Conservation (phyloP, 2,329 filamentous ascomycete species). For the Diaporthe sp. region DNA sequence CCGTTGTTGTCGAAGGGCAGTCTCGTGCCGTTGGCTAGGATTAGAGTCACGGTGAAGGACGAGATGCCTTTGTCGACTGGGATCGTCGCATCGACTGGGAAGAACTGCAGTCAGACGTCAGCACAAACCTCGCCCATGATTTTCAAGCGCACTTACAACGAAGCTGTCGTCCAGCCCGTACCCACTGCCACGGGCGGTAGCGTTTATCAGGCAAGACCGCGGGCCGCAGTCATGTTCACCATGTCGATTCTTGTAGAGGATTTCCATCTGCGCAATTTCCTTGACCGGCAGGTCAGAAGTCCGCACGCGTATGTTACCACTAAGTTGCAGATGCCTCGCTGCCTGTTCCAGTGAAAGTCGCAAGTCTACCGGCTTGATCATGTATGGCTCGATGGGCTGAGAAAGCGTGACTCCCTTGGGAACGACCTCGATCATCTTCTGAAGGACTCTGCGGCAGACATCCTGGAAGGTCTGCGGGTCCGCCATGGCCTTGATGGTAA, state of each 20-base stretch:
- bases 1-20: conserved; percentile 68
- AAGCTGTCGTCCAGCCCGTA: conserved; percentile 19
- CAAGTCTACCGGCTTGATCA: conserved; percentile 68
- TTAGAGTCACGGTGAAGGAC: conserved; percentile 59
- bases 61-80: conserved; percentile 70
- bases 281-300: not conserved
- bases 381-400: conserved; percentile 65
- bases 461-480: conserved; percentile 58
- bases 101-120: conserved; percentile 51
- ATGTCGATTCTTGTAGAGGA: conserved; percentile 2
- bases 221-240: not conserved
- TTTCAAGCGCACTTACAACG: not conserved
- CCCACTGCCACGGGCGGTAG: not conserved
- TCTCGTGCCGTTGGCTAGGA: conserved; percentile 4
- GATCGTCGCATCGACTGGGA: conserved; percentile 60
- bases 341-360: conserved; percentile 65
- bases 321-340: conserved; percentile 61
- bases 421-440: conserved; percentile 71
- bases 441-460: conserved; percentile 64
- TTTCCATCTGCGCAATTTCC: conserved; percentile 18
- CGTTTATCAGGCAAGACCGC: not conserved
- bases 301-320: conserved; percentile 60
- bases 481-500: conserved; percentile 62
- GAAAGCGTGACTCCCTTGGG: conserved; percentile 62
- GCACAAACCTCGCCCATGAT: not conserved